Evolutionary conservation across 352 stramenopile genomes (phyloP).

Genomic region (Globisporangium barbulae): DNA sequence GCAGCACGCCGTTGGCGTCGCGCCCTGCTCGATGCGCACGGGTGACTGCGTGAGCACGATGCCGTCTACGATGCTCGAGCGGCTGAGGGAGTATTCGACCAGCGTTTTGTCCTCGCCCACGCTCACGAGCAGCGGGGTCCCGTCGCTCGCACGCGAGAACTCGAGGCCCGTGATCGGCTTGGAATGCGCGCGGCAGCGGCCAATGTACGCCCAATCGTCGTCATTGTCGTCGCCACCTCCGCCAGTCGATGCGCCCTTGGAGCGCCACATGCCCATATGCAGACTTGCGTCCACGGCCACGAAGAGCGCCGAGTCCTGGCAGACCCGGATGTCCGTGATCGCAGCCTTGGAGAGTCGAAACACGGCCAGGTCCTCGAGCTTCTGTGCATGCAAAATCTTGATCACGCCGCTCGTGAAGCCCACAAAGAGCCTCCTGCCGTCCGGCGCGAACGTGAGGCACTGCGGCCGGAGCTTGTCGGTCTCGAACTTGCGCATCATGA

Average conservation of each 20-base stretch:
- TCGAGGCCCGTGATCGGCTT: conserved; percentile 86
- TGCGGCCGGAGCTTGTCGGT: conserved; percentile 63
- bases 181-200: conserved; percentile 69
- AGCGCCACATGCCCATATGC: conserved; percentile 77
- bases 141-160: conserved; percentile 76
- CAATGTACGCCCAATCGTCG: conserved; percentile 83
- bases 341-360: conserved; percentile 64
- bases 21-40: conserved; percentile 81
- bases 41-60: conserved; percentile 74
- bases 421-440: conserved; percentile 78
- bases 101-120: conserved; percentile 84
- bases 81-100: conserved; percentile 87
- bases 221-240: conserved; percentile 11
- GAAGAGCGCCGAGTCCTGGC: conserved; percentile 65
- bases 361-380: conserved; percentile 73
- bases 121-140: conserved; percentile 76
- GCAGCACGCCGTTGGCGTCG: conserved; percentile 82
- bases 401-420: conserved; percentile 86
- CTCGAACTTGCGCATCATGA: conserved; percentile 83
- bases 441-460: conserved; percentile 75
- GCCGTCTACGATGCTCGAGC: conserved; percentile 82
- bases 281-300: conserved; percentile 71
- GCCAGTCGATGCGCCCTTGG: conserved; percentile 29
- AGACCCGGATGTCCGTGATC: conserved; percentile 81
- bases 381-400: conserved; percentile 77